Conservation (phyloP, 2,329 filamentous ascomycete genomes). For the Cryphonectria parasitica region DNA sequence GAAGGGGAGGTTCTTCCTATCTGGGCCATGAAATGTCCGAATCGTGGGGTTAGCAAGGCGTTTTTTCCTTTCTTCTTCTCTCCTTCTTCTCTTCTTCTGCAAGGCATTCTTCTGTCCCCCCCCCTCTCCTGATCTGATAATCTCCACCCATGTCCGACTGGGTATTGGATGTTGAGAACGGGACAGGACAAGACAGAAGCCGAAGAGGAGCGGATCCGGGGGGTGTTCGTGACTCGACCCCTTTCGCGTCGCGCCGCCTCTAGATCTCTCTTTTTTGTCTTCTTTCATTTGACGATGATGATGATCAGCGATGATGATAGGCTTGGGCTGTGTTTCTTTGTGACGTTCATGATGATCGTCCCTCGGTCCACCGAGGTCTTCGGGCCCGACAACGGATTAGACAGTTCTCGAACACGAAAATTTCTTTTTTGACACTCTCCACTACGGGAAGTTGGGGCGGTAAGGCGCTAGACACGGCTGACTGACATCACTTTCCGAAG, state of each 20-base stretch:
- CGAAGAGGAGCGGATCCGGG: not conserved
- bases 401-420: not conserved
- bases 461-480: not conserved
- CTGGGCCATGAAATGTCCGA: not conserved
- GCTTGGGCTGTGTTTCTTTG: no score
- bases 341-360: not conserved
- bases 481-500: not conserved
- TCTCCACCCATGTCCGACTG: not conserved
- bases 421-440: no score
- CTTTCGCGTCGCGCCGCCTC: not conserved
- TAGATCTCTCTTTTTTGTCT: not conserved
- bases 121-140: not conserved
- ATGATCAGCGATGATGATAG: not conserved
- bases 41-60: not conserved
- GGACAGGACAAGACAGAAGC: no score
- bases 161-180: no score
- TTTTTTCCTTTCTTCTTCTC: not conserved
- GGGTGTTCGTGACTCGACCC: not conserved
- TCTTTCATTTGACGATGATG: not conserved
- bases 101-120: not conserved
- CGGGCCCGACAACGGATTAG: not conserved
- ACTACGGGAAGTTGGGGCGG: not conserved
- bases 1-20: not conserved
- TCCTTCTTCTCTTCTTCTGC: not conserved
- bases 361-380: not conserved